Base-by-base conservation (phyloP, 495 filamentous ascomycete genomes). In the Penicillium arizonense region DNA sequence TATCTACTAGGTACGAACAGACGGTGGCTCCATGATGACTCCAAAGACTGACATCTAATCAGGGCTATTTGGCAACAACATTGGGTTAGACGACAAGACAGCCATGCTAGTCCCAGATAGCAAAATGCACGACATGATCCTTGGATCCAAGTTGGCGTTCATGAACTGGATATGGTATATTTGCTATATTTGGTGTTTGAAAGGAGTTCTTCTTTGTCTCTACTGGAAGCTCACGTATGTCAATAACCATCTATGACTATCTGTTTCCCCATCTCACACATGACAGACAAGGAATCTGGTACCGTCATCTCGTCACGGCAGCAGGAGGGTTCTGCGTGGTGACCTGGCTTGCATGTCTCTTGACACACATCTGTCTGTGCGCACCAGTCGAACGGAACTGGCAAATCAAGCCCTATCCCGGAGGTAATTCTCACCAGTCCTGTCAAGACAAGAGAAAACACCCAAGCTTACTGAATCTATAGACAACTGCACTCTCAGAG, bases 141-240 rank as follows among this genome's bases (percentile, higher is more conserved):
- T 59, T 1, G 62, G 62, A 13, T 64, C 62, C 5, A 61, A 62
- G 37, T 26, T 64, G 24, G 58, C 58, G 7, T 64, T 64, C 33
- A 59, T 52, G 58, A 75, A 77, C 3, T 81, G 79, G 78, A 74
- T 73, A 20, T 64, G 71, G 7, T 83, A 82, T 52, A 72, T 73
- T 2, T 70, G 72, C 39, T 62, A 79, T n/a, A 63, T 84, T 4
- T 84, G 78, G 77, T 60, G 60, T 5, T 51, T 83, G 44, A 84
- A 84, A 50, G 62, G 73, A 3, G 71, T 76, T 54, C 64, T 81
- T 57, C 67, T 74, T 18, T 67, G 72, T 24, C 80, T 82, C 43
- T 84, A 78, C 47, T 66, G 71, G 21, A 72, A 78, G 28, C 64
- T 84, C 24, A 84, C 78, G 76, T 78, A 67, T 53, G 54, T 53